These are phyloP conservation scores for Trifolium repens DNA, from an alignment of 306 rosid species.

Conservation along the genomic window DNA sequence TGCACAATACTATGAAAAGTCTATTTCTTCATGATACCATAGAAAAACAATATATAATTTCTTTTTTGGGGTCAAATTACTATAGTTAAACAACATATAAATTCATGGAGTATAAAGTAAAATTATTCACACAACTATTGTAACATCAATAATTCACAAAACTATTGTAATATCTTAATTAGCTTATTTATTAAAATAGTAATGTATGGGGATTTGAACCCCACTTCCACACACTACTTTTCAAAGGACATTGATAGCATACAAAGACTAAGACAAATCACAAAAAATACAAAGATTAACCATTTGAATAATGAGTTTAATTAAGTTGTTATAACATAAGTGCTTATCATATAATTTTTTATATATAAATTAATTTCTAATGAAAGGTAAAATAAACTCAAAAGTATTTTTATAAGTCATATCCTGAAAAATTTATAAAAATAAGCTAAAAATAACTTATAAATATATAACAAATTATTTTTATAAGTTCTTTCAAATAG, in stretches of 20 bases:
- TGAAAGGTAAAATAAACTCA: neutral
- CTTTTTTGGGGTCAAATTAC: too few relatives aligned
- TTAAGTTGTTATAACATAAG: neutral
- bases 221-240: conserved; percentile 30
- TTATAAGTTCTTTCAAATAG: neutral
- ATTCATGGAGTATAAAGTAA: too few relatives aligned
- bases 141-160: neutral
- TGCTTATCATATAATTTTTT: neutral
- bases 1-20: too few relatives aligned
- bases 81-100: too few relatives aligned
- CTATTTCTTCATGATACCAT: too few relatives aligned
- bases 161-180: neutral
- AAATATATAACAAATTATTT: neutral
- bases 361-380: neutral
- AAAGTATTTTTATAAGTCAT: neutral
- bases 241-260: conserved; percentile 1
- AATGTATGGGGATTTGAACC: neutral
- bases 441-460: neutral
- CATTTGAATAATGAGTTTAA: neutral
- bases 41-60: too few relatives aligned
- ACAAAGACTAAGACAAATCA: conserved; percentile 19
- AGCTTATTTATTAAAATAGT: neutral
- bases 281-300: neutral
- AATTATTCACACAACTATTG: neutral
- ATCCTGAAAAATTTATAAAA: neutral